Evolutionary conservation across 78 protist species (phyloP), one percentile per base, ranked within the genome.

Genomic region (Dictyostelium purpureum): DNA sequence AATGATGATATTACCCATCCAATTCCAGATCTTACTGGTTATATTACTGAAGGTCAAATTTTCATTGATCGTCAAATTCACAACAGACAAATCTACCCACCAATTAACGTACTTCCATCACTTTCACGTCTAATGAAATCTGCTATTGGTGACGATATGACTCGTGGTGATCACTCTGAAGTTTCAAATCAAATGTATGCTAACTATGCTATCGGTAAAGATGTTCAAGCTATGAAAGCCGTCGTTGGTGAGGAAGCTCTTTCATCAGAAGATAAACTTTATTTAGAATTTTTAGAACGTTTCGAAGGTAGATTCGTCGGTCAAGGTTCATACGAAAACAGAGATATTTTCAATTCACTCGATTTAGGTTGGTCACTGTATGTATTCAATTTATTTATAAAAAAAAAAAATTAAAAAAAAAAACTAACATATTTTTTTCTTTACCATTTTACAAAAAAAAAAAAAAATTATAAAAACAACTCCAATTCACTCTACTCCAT

Each of bases 201-300:
- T 78, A 96, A 96, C 95, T 99, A 99, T 93, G 99, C 99, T 77
- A 98, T 98, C 65, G 99, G 99, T 57, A 97, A 97, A 79, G 99
- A 99, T 40, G 99, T 95, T 35, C 92, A 81, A 69, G 98, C 99
- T 42, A 99, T 99, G 99, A 99, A 99, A 98, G 99, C 99, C 45
- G 99, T 99, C 73, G 99, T 99, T 74, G 99, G 99, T 69, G 99
- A 99, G 96, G 99, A 98, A 87, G 99, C 99, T 21, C 95, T 99
- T 51, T 69, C 99, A 9, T 19, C 91, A 2, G 99, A 99, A 78
- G 99, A 99, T 42, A 56, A 63, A 77, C 94, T 98, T 18, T 98
- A 97, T 95, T 89, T 99, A 38, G 99, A 98, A 93, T 99, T 99
- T 95, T 87, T 98, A 42, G 98, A 96, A 42, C 93, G 98, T 96